Evolutionary conservation across 208 protist genomes (phyloP), one percentile per base, ranked within the genome.

Genomic region (Trypanosoma vivax): DNA sequence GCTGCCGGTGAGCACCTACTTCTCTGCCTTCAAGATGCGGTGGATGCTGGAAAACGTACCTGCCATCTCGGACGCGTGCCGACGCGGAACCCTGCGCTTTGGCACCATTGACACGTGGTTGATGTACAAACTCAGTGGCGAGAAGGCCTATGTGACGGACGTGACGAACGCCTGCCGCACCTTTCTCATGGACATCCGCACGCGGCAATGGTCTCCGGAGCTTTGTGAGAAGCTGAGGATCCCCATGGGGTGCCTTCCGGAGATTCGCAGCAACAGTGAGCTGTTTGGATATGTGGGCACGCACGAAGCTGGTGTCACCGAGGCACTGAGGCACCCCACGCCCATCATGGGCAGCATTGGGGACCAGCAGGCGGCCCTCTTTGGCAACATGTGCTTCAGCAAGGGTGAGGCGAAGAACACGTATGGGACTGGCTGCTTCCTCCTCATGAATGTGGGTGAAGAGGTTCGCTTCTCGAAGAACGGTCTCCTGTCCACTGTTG

Each of bases 91-190:
- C 5, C 84, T 83, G 5, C 53, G 95, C 29, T 92, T 99, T 56
- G 97, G 97, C 37, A 99, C 97, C 6, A 73, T 99, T 18, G 98
- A 99, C 57, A 71, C 79, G 11, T 99, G 97, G 97, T 73, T 99
- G n/a, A 75, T 99, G 40, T 99, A 82, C 76, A 92, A 87, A 43
- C 50, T 96, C 5, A 99, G 92, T 38, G 75, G 74, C 21, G 82
- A 83, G 14, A 70, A 60, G 35, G 55, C 70, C 2, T 95, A 98
- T 74, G 49, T 79, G 2, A 99, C 96, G 7, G 97, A 99, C 73
- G 95, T 98, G 0, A 96, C 92, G 14, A 99, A 99, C 68, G 98
- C 98, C 2, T 88, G 78, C 43, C 76, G 98, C 27, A 99, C 97
- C 13, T 97, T 99, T 70, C 70, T 99, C 10, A 98, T 99, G 91